Evolutionary conservation across 257 asterid species (phyloP).

Genomic region (Capsicum rhomboideum): DNA sequence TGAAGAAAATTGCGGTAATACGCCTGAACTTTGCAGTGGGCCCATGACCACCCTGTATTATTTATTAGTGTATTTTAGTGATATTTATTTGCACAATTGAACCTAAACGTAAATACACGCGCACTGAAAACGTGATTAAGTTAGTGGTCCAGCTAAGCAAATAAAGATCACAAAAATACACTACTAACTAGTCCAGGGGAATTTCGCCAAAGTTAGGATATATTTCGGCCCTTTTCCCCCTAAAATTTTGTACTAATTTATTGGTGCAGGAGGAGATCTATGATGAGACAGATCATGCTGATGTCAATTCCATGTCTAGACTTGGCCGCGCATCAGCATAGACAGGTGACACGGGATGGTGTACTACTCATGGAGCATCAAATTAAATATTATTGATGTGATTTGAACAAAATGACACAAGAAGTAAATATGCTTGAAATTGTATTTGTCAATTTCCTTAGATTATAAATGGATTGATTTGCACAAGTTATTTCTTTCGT

Average conservation of each 20-base stretch:
- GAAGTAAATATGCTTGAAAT: background rate
- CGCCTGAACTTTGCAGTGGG: too few relatives aligned
- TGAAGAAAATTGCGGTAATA: too few relatives aligned
- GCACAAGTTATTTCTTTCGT: background rate
- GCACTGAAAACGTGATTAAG: too few relatives aligned
- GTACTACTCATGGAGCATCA: background rate
- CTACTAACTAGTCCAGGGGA: too few relatives aligned
- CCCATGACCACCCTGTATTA: too few relatives aligned
- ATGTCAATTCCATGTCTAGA: background rate
- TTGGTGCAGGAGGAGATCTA: slow-evolving; percentile 25
- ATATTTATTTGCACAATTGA: too few relatives aligned
- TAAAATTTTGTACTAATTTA: background rate
- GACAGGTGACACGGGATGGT: background rate
- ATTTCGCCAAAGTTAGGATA: too few relatives aligned
- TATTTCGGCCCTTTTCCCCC: too few relatives aligned
- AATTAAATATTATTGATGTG: background rate
- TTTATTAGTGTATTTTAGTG: too few relatives aligned
- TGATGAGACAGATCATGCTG: slow-evolving; percentile 14
- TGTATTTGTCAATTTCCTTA: background rate
- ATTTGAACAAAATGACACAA: background rate
- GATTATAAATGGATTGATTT: background rate
- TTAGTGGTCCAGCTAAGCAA: too few relatives aligned
- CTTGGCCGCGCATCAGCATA: background rate
- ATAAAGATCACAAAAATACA: too few relatives aligned
- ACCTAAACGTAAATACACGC: too few relatives aligned